Percentiles rank a stretch among this genome's conserved stretches.
phyloP scores from a whole-genome alignment of 1,284 basidiomycete species.

The Microbotryum saponariae region DNA sequence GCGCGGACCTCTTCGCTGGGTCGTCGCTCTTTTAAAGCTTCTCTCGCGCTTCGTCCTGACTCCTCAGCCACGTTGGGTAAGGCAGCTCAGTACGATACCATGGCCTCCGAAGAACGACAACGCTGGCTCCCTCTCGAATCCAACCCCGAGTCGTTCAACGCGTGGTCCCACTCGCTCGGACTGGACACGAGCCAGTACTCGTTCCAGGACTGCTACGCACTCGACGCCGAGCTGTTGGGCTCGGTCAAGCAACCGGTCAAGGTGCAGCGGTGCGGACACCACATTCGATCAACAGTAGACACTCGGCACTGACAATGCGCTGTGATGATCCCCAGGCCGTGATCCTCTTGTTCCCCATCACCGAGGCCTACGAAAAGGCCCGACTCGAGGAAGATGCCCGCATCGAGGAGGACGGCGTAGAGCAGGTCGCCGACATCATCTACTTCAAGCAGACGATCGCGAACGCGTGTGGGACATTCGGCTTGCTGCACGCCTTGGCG shows the following conservation, averaged over 20 bases:
- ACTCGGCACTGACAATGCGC: not conserved
- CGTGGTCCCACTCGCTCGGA: constrained; percentile 66
- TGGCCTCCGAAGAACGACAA: constrained; percentile 11
- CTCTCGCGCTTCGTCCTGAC: too few relatives aligned
- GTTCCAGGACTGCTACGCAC: constrained; percentile 73
- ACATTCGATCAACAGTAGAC: not conserved
- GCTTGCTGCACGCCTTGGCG: constrained; percentile 66
- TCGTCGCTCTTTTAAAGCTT: not conserved
- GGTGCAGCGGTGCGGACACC: not conserved
- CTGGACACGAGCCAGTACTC: constrained; percentile 52
- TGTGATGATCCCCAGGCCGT: constrained; percentile 56
- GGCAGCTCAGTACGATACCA: not conserved
- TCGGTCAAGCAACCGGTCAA: constrained; percentile 31
- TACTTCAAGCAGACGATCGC: constrained; percentile 54
- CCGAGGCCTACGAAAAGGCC: constrained; percentile 48
- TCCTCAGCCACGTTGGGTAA: too few relatives aligned
- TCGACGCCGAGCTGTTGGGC: constrained; percentile 59
- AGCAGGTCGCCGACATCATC: constrained; percentile 54
- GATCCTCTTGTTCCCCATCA: constrained; percentile 70
- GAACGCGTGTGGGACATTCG: constrained; percentile 86
- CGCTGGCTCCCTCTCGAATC: constrained; percentile 31
- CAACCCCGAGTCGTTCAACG: constrained; percentile 26
- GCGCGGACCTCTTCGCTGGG: not conserved
- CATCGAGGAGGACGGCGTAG: constrained; percentile 49
- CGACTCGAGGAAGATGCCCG: constrained; percentile 54